Evolutionary conservation across 805 yeast species (phyloP).

Genomic region (Diddensiella caesifluorescens): DNA sequence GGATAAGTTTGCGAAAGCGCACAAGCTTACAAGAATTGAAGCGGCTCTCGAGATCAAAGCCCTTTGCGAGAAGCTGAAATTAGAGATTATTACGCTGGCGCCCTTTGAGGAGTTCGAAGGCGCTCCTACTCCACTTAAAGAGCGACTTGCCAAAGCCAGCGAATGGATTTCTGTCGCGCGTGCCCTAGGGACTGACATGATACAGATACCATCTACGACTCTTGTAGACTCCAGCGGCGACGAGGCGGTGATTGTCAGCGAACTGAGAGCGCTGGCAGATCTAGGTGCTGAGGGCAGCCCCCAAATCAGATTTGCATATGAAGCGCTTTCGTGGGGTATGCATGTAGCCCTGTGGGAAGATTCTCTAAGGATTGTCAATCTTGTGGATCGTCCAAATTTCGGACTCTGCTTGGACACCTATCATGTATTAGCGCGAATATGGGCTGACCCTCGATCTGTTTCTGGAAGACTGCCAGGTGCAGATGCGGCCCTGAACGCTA

Average conservation of each 20-base stretch:
- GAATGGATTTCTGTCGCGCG: slow-evolving; percentile 14
- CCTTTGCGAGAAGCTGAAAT: slow-evolving; percentile 1
- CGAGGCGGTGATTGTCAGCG: slow-evolving; percentile 10
- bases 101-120: slow-evolving; percentile 8
- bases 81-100: slow-evolving; percentile 4
- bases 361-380: slow-evolving; percentile 20
- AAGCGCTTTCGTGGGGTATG: slow-evolving; percentile 29
- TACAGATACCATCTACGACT: slow-evolving; percentile 15
- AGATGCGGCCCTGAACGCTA: slow-evolving; percentile 8
- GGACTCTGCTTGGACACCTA: slow-evolving; percentile 31
- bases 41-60: slow-evolving; percentile 6
- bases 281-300: slow-evolving; percentile 9
- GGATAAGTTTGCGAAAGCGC: slow-evolving; percentile 5
- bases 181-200: slow-evolving; percentile 10
- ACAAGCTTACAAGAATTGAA: background rate
- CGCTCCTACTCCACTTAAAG: background rate
- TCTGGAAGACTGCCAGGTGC: slow-evolving; percentile 12
- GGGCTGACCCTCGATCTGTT: slow-evolving; percentile 16
- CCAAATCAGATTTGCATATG: slow-evolving; percentile 27
- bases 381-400: slow-evolving; percentile 26
- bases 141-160: slow-evolving; percentile 8
- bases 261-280: slow-evolving; percentile 14
- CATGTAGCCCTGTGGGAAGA: slow-evolving; percentile 22
- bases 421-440: slow-evolving; percentile 25
- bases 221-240: slow-evolving; percentile 10